These are phyloP conservation scores for Penicillium malachiteum DNA, from an alignment of 495 filamentous ascomycete genomes.

Conservation along the genomic window DNA sequence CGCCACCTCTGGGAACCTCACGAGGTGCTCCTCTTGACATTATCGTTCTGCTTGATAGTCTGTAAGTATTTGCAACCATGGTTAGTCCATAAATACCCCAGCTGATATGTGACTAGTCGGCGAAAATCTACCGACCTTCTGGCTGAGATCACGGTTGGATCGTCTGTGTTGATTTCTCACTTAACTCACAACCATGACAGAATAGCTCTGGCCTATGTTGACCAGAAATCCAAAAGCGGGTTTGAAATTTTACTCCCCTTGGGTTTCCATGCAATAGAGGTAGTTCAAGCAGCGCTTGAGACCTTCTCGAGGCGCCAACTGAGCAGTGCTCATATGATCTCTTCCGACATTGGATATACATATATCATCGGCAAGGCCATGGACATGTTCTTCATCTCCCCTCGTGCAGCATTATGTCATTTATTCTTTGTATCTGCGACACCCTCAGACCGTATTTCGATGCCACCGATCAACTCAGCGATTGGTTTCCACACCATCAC, in stretches of 20 bases:
- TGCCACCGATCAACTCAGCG: conserved; percentile 19
- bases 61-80: conserved; percentile 11
- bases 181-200: conserved; percentile 17
- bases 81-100: background rate
- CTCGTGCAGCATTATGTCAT: conserved; percentile 24
- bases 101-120: conserved; percentile 3
- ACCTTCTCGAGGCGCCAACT: conserved; percentile 8
- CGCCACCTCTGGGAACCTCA: conserved; percentile 12
- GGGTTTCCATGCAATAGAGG: conserved; percentile 23
- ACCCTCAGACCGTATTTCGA: conserved; percentile 3
- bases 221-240: conserved; percentile 1
- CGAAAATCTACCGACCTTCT: conserved; percentile 14
- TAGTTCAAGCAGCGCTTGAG: conserved; percentile 11
- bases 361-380: conserved; percentile 13
- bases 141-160: conserved; percentile 15
- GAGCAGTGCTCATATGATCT: background rate
- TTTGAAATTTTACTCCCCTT: conserved; percentile 23
- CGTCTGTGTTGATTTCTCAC: conserved; percentile 16
- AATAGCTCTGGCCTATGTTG: conserved; percentile 17
- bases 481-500: conserved; percentile 30
- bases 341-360: conserved; percentile 2
- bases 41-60: conserved; percentile 24
- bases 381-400: conserved; percentile 11
- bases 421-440: conserved; percentile 21
- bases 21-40: conserved; percentile 22